Conservation (phyloP, 805 yeast species). For the Alloascoidea hylecoeti region DNA sequence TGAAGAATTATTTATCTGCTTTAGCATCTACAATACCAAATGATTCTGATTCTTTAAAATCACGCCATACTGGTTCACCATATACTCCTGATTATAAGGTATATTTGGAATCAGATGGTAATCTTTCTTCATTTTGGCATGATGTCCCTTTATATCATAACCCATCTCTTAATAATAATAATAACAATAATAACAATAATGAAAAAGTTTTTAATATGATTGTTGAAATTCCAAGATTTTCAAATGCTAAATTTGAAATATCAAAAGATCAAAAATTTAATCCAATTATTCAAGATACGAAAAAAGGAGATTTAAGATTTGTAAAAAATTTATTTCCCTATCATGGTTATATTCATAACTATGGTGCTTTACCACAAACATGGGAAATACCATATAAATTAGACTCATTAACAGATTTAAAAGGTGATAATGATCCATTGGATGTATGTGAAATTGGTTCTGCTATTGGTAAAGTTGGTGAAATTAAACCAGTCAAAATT, state of each 20-base stretch:
- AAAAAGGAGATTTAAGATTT: constrained; percentile 83
- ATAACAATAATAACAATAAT: constrained; percentile 12
- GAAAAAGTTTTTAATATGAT: constrained; percentile 35
- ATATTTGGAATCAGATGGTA: constrained; percentile 15
- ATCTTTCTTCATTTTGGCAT: constrained; percentile 24
- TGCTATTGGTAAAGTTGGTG: constrained; percentile 31
- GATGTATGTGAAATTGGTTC: constrained; percentile 69
- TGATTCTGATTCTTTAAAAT: neutral
- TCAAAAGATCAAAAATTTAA: constrained; percentile 72
- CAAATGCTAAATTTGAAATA: constrained; percentile 94
- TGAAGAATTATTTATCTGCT: no score
- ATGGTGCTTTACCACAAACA: constrained; percentile 59
- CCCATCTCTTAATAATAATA: no score
- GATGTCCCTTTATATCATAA: constrained; percentile 28
- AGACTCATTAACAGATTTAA: neutral
- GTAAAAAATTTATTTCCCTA: constrained; percentile 71
- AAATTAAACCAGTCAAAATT: constrained; percentile 48
- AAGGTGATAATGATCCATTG: constrained; percentile 72
- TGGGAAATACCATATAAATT: neutral
- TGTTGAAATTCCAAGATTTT: constrained; percentile 98
- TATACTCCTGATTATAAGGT: constrained; percentile 13
- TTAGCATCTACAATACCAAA: neutral
- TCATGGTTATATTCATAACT: constrained; percentile 77
- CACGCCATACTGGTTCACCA: neutral
- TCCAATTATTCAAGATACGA: constrained; percentile 95